Evolutionary conservation across 2,329 filamentous ascomycete genomes (phyloP).

Genomic region (Colletotrichum magnum): DNA sequence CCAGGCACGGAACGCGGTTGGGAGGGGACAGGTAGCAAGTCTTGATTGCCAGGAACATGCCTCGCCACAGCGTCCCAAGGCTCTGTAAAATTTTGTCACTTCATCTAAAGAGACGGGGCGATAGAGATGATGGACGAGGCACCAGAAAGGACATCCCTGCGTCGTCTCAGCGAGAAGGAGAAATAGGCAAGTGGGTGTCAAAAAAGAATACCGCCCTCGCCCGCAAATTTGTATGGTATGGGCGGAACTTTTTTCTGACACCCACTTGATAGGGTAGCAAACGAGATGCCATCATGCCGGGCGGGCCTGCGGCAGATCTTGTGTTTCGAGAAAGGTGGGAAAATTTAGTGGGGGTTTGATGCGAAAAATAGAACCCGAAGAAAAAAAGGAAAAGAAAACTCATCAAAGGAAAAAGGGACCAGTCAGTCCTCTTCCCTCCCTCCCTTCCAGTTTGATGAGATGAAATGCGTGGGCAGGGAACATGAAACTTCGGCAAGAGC

Average conservation of each 20-base stretch:
- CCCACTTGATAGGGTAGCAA: not conserved
- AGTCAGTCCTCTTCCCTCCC: not conserved
- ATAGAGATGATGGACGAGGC: not conserved
- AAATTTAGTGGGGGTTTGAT: constrained; percentile 21
- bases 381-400: not conserved
- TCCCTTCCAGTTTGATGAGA: constrained; percentile 22
- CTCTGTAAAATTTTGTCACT: not conserved
- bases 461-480: constrained; percentile 35
- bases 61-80: constrained; percentile 11
- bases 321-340: constrained; percentile 36
- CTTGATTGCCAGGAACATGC: constrained; percentile 4
- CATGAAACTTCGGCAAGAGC: constrained; percentile 36
- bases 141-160: constrained; percentile 19
- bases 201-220: too few relatives aligned
- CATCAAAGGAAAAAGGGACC: not conserved
- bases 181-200: not conserved
- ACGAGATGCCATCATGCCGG: constrained; percentile 18
- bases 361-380: constrained; percentile 34
- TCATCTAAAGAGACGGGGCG: constrained; percentile 31
- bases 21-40: not conserved
- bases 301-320: constrained; percentile 36
- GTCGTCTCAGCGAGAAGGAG: not conserved
- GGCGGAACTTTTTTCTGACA: too few relatives aligned
- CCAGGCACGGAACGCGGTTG: not conserved
- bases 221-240: too few relatives aligned